phyloP scores from a whole-genome alignment of 805 yeast species.

The Wickerhamomyces bovis region DNA sequence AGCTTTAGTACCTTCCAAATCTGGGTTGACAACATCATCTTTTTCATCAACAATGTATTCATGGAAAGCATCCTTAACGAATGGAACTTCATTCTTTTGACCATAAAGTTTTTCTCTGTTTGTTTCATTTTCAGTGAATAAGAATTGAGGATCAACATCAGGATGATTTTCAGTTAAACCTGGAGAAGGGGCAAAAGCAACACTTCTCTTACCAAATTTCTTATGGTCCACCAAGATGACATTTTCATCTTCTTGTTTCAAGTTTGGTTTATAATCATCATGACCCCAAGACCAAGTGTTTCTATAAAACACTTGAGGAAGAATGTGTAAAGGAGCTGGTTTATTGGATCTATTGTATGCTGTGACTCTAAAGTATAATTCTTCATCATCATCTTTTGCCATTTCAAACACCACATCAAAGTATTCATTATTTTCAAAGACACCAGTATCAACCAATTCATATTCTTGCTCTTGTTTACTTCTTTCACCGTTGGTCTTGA shows the following conservation, averaged over 20 bases:
- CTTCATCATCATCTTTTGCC: constrained; percentile 83
- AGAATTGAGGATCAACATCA: constrained; percentile 68
- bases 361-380: constrained; percentile 73
- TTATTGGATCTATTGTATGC: constrained; percentile 80
- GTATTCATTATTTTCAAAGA: constrained; percentile 56
- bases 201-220: constrained; percentile 62
- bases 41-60: constrained; percentile 64
- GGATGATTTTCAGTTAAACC: constrained; percentile 49
- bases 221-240: constrained; percentile 58
- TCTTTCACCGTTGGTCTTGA: constrained; percentile 59
- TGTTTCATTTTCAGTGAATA: constrained; percentile 89
- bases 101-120: constrained; percentile 63
- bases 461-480: constrained; percentile 66
- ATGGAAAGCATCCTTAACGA: constrained; percentile 88
- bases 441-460: constrained; percentile 78
- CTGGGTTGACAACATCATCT: constrained; percentile 62
- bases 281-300: constrained; percentile 94
- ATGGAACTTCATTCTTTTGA: constrained; percentile 44
- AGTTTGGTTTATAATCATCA: constrained; percentile 42
- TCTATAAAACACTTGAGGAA: constrained; percentile 80
- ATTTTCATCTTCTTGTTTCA: constrained; percentile 35
- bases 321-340: constrained; percentile 81
- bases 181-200: constrained; percentile 75
- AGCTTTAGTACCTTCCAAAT: constrained; percentile 68
- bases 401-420: constrained; percentile 86